Conservation (phyloP, 2,329 filamentous ascomycete genomes). For the Arthrobotrys entomopaga region DNA sequence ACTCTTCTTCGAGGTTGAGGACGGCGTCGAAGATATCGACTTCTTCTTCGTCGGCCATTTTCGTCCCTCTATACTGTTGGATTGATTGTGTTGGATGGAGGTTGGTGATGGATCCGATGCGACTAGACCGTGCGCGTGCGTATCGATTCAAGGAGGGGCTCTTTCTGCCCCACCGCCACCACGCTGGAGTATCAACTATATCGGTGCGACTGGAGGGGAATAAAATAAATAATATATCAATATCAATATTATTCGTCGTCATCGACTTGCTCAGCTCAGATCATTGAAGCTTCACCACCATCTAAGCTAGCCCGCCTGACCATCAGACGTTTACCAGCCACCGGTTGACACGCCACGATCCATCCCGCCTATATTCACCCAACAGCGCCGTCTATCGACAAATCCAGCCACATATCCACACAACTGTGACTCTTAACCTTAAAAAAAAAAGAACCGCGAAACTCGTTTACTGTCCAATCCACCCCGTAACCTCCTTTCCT, state of each 20-base stretch:
- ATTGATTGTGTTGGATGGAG: not conserved
- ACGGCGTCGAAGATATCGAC: conserved; percentile 57
- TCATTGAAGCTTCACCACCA: too few relatives aligned
- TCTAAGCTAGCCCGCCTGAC: too few relatives aligned
- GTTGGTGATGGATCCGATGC: not conserved
- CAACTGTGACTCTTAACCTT: not conserved
- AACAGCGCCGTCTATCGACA: not conserved
- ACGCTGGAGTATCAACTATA: too few relatives aligned
- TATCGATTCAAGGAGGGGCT: conserved; percentile 13
- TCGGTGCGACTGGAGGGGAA: too few relatives aligned
- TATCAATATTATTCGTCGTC: too few relatives aligned
- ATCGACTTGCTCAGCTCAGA: too few relatives aligned
- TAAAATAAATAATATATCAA: too few relatives aligned
- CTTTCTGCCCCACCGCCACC: conserved; percentile 12
- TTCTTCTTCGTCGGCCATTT: conserved; percentile 24
- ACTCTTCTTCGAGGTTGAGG: conserved; percentile 59
- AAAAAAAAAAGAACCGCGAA: not conserved
- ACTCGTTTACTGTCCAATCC: not conserved
- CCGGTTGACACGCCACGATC: too few relatives aligned
- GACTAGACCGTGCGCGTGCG: not conserved
- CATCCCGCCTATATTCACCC: too few relatives aligned
- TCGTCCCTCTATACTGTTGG: not conserved
- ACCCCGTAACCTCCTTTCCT: too few relatives aligned
- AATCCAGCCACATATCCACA: not conserved
- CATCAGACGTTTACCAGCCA: too few relatives aligned